Conservation (phyloP, 2,329 filamentous ascomycete genomes). For the Verticillium zaregamsianum region DNA sequence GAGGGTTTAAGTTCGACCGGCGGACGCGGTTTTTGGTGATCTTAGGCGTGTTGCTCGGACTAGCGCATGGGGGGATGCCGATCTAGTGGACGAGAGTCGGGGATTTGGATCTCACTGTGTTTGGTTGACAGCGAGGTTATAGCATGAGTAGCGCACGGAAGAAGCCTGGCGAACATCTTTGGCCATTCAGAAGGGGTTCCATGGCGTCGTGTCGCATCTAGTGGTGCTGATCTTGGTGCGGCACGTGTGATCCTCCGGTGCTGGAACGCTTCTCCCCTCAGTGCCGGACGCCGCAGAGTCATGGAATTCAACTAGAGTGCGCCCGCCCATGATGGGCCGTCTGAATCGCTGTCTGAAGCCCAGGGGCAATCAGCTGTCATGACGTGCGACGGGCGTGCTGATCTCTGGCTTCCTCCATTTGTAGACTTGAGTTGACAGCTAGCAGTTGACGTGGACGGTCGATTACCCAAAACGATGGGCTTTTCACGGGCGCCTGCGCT, state of each 20-base stretch:
- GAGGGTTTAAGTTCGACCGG: background rate
- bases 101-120: background rate
- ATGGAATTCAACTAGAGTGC: too few relatives aligned
- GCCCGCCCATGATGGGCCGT: too few relatives aligned
- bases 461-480: too few relatives aligned
- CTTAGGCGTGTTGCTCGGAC: background rate
- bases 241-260: background rate
- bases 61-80: background rate
- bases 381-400: too few relatives aligned
- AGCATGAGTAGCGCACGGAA: background rate
- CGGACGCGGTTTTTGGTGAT: background rate
- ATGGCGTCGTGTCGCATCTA: background rate
- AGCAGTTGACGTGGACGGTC: too few relatives aligned
- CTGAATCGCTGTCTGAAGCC: too few relatives aligned
- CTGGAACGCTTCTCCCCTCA: background rate
- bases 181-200: background rate
- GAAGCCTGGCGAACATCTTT: background rate
- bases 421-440: too few relatives aligned
- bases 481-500: too few relatives aligned
- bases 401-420: too few relatives aligned
- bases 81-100: background rate
- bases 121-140: background rate
- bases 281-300: too few relatives aligned
- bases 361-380: too few relatives aligned
- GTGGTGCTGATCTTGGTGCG: background rate